These are phyloP conservation scores for Carnegiea gigantea DNA, from an alignment of 179 eudicot species.

Conservation along the genomic window DNA sequence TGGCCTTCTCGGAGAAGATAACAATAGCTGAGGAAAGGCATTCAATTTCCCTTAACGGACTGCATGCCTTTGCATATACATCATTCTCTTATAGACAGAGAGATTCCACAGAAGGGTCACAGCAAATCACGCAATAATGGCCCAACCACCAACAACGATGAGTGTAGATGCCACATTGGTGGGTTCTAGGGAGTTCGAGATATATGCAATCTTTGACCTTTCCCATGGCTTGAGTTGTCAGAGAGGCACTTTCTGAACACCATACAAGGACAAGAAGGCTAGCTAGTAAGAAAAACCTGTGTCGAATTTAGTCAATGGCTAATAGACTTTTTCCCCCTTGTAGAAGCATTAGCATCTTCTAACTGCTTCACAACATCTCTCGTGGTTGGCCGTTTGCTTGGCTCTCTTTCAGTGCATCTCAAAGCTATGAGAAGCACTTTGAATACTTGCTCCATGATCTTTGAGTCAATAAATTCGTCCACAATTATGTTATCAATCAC, in stretches of 20 bases:
- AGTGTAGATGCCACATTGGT: background rate
- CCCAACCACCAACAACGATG: background rate
- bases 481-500: conserved; percentile 44
- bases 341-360: conserved; percentile 26
- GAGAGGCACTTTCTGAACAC: background rate
- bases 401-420: conserved; percentile 59
- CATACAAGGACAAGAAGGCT: background rate
- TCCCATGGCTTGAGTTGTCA: background rate
- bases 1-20: background rate
- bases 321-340: conserved; percentile 28
- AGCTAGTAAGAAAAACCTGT: background rate
- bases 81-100: background rate
- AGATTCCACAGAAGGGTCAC: too few species aligned
- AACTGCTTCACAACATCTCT: conserved; percentile 64
- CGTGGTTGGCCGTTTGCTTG: conserved; percentile 63
- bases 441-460: conserved; percentile 47
- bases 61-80: background rate
- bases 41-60: background rate
- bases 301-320: background rate
- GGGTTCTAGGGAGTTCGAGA: background rate
- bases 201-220: background rate
- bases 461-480: conserved; percentile 47
- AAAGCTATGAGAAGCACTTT: conserved; percentile 52
- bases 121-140: background rate
- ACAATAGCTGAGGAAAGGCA: background rate